Conservation (phyloP, 306 rosid species). For the Cyamopsis tetragonoloba region DNA sequence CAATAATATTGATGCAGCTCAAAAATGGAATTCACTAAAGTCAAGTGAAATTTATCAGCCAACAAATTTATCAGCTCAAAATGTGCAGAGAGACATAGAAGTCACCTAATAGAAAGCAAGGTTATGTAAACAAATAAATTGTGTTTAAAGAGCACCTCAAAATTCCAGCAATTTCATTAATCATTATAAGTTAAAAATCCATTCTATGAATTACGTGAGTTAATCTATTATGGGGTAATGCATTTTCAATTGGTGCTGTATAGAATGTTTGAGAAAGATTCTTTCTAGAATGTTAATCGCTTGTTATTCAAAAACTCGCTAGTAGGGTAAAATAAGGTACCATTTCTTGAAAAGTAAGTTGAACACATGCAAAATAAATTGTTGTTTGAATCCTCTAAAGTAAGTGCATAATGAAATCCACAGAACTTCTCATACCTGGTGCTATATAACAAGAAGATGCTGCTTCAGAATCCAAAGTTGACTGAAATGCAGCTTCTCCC, state of each 20-base stretch:
- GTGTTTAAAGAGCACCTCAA: neutral
- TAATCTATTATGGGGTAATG: neutral
- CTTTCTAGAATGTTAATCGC: too few relatives aligned
- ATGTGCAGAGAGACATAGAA: neutral
- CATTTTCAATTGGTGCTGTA: neutral
- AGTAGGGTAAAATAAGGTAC: too few relatives aligned
- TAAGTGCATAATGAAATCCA: neutral
- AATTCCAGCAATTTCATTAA: neutral
- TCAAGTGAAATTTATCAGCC: neutral
- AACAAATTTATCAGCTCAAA: neutral
- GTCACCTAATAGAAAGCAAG: neutral
- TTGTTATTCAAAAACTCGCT: too few relatives aligned
- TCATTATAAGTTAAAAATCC: neutral
- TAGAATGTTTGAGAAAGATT: too few relatives aligned
- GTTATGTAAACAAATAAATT: neutral
- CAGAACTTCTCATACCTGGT: conserved; percentile 58
- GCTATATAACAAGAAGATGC: conserved; percentile 78
- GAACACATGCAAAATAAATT: too few relatives aligned
- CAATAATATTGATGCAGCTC: neutral
- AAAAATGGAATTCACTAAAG: neutral
- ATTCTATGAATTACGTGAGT: neutral
- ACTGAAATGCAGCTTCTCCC: conserved; percentile 82
- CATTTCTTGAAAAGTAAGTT: too few relatives aligned
- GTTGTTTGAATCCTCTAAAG: neutral
- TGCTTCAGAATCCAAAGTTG: conserved; percentile 70